Evolutionary conservation across 805 yeast genomes (phyloP).

Genomic region (Candida lessepsii): DNA sequence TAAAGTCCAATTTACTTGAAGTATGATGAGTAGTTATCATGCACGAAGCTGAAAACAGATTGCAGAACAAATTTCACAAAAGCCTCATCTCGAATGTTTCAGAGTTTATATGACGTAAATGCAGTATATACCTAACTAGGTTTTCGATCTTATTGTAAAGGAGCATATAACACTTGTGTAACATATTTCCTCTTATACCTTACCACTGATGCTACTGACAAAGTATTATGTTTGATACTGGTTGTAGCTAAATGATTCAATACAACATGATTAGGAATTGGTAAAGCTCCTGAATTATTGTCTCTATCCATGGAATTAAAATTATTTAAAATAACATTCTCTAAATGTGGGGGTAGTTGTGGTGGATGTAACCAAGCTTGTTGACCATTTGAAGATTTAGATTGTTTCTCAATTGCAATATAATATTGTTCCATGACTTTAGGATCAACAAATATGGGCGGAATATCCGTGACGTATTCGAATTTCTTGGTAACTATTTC

Average conservation of each 20-base stretch:
- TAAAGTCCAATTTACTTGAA: too few relatives aligned
- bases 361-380: slow-evolving; percentile 87
- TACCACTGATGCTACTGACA: slow-evolving; percentile 90
- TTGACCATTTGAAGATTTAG: slow-evolving; percentile 54
- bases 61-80: too few relatives aligned
- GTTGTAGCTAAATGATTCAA: slow-evolving; percentile 95
- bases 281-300: slow-evolving; percentile 84
- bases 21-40: too few relatives aligned
- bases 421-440: slow-evolving; percentile 86
- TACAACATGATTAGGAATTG: slow-evolving; percentile 93
- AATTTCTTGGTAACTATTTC: slow-evolving; percentile 14
- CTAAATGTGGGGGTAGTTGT: slow-evolving; percentile 94
- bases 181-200: slow-evolving; percentile 86
- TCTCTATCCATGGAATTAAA: slow-evolving; percentile 58
- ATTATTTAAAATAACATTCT: slow-evolving; percentile 85
- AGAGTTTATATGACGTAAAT: background rate
- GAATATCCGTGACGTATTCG: slow-evolving; percentile 65
- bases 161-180: slow-evolving; percentile 90
- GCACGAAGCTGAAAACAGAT: background rate
- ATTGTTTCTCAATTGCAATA: slow-evolving; percentile 68
- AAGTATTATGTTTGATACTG: slow-evolving; percentile 86
- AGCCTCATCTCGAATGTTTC: too few relatives aligned
- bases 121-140: slow-evolving; percentile 1
- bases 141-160: slow-evolving; percentile 45
- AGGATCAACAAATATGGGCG: slow-evolving; percentile 82